Evolutionary conservation across 2,329 filamentous ascomycete genomes (phyloP).

Genomic region (Diaporthe velutina): DNA sequence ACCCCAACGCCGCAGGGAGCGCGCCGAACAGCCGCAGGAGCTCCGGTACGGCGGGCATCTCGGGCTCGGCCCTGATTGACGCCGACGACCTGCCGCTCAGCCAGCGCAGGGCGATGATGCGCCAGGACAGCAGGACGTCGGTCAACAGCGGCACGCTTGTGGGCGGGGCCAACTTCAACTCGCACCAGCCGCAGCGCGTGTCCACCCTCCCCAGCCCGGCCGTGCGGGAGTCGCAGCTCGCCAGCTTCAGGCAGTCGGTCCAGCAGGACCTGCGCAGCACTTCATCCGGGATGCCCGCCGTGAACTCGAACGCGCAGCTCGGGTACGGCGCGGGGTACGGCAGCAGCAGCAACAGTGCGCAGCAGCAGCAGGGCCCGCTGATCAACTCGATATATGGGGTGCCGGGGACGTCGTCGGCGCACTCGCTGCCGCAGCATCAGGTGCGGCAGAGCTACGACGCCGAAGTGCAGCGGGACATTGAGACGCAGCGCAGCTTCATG

Average conservation of each 20-base stretch:
- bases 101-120: constrained; percentile 73
- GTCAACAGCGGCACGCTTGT: constrained; percentile 38
- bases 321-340: constrained; percentile 40
- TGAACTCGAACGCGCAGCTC: constrained; percentile 24
- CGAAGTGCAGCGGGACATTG: constrained; percentile 62
- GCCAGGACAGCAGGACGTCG: constrained; percentile 59
- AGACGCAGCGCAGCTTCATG: constrained; percentile 67
- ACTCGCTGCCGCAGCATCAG: constrained; percentile 40
- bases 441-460: constrained; percentile 51
- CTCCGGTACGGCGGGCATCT: neutral
- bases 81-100: constrained; percentile 80
- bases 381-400: constrained; percentile 39
- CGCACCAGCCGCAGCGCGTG: constrained; percentile 66
- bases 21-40: constrained; percentile 27
- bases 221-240: constrained; percentile 70
- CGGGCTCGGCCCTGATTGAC: constrained; percentile 31
- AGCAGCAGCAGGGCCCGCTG: neutral
- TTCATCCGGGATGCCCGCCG: constrained; percentile 44
- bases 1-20: constrained; percentile 34
- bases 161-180: constrained; percentile 43
- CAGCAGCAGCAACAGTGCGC: constrained; percentile 35
- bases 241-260: constrained; percentile 76
- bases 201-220: constrained; percentile 57
- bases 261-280: constrained; percentile 69
- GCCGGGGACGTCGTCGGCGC: constrained; percentile 36